phyloP scores from a whole-genome alignment of 2,329 filamentous ascomycete species.

The Calonectria naviculata region DNA sequence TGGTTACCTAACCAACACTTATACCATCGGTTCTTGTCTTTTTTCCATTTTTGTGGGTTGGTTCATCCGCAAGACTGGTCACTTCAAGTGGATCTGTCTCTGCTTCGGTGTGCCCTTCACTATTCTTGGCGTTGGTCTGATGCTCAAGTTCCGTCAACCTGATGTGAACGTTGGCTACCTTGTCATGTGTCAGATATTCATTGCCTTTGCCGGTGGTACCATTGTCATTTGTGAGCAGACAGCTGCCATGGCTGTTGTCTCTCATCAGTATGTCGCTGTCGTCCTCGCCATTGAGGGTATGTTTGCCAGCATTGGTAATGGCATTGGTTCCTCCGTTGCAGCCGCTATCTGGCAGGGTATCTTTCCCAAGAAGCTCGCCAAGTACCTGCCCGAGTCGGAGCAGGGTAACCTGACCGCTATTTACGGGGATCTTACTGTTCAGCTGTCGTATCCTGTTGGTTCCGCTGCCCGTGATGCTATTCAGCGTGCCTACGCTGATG shows the following conservation, averaged over 20 bases:
- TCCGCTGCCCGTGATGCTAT: constrained; percentile 53
- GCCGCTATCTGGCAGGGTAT: constrained; percentile 35
- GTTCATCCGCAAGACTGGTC: constrained; percentile 60
- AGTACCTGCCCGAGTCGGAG: constrained; percentile 47
- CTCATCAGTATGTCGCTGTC: constrained; percentile 22
- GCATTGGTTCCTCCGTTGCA: constrained; percentile 18
- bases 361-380: constrained; percentile 50
- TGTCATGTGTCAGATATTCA: constrained; percentile 52
- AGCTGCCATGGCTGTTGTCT: constrained; percentile 19
- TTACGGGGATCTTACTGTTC: constrained; percentile 44
- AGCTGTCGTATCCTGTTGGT: constrained; percentile 51
- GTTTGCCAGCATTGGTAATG: constrained; percentile 24
- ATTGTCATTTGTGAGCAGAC: constrained; percentile 28
- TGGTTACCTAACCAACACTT: constrained; percentile 61
- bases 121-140: constrained; percentile 64
- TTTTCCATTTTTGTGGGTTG: constrained; percentile 60
- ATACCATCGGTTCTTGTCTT: constrained; percentile 61
- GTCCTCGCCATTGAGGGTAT: constrained; percentile 24
- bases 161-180: constrained; percentile 62
- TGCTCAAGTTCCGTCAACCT: constrained; percentile 68
- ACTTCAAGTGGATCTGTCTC: constrained; percentile 64
- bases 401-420: constrained; percentile 54
- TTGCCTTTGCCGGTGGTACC: constrained; percentile 24
- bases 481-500: constrained; percentile 54
- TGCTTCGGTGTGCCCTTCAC: constrained; percentile 65